Base-by-base conservation (phyloP, 257 asterid genomes). In the Lycium ferocissimum region DNA sequence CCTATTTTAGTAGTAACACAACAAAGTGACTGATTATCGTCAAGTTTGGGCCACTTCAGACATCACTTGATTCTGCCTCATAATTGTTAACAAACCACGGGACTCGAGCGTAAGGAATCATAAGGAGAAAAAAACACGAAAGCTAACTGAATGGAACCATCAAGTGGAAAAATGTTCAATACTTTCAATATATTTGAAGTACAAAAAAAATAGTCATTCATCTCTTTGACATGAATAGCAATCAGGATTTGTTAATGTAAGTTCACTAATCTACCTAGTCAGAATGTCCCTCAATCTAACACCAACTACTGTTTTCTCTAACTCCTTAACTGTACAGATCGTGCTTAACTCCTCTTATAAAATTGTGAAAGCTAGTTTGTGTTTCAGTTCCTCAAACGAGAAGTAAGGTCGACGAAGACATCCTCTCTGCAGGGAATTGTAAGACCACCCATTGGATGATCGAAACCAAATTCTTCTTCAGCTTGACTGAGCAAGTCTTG, bases 371-470 rank as follows among this genome's bases (percentile, higher is more conserved):
- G 58, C 40, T 45, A 47, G 80, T 73, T 73, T 73, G 1, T 5
- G 9, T 20, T 12, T 73, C 59, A 73, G 59, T 73, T 73, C 22
- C 84, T 59, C 20, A 83, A 38, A 79, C 80, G 86, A 86, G 92
- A 88, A 22, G 90, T 89, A 2, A 91, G 87, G 87, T 80, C 43
- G 51, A 78, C 63, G 88, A 91, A 91, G 17, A 88, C 71, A 71
- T 87, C 87, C 63, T 91, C 94, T 72, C 81, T 80, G 82, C 94
- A 91, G 3, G 94, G 93, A 33, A 91, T 91, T 1, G 94, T 90
- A 78, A 62, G 7, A 62, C 69, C 69, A 4, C 69, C 69, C 69
- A 62, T 62, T n/a, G 69, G 69, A 62, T 62, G 69, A 62, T 62
- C 2, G 14, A 62, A 62, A 6, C 69, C 69, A 20, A 20, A 62